These are phyloP conservation scores for Bisporella sp. DNA, from an alignment of 2,329 filamentous ascomycete genomes.

Conservation along the genomic window DNA sequence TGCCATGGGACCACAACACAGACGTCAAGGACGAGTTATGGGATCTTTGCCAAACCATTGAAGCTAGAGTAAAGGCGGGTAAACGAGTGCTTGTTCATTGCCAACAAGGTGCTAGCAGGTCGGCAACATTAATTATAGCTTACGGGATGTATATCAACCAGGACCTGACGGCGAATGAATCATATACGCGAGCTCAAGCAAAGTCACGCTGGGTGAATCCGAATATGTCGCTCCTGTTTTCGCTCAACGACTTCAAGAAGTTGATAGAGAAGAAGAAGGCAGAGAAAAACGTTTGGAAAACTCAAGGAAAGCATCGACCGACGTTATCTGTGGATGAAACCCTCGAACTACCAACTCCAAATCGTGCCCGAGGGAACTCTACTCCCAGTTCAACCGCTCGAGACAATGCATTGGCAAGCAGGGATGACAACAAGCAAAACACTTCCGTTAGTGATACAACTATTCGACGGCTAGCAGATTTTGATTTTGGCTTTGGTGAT, in stretches of 20 bases:
- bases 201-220: conserved; percentile 85
- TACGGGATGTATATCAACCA: conserved; percentile 78
- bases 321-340: conserved; percentile 51
- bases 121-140: conserved; percentile 78
- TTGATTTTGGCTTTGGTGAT: conserved; percentile 24
- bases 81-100: conserved; percentile 80
- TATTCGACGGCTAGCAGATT: conserved; percentile 17
- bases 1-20: conserved; percentile 84
- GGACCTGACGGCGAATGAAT: conserved; percentile 70
- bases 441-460: conserved; percentile 10
- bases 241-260: conserved; percentile 74
- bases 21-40: conserved; percentile 75
- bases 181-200: conserved; percentile 72
- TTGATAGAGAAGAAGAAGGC: conserved; percentile 46
- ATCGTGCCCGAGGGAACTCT: conserved; percentile 45
- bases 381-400: conserved; percentile 34
- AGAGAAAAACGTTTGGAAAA: conserved; percentile 44
- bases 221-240: conserved; percentile 90
- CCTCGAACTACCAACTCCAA: conserved; percentile 36
- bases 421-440: conserved; percentile 6
- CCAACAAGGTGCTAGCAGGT: conserved; percentile 79
- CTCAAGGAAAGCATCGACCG: conserved; percentile 45
- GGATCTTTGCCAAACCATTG: conserved; percentile 68
- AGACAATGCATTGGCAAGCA: conserved; percentile 12
- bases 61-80: conserved; percentile 61